Conservation (phyloP, 2,329 filamentous ascomycete genomes). For the Fusarium algeriense region DNA sequence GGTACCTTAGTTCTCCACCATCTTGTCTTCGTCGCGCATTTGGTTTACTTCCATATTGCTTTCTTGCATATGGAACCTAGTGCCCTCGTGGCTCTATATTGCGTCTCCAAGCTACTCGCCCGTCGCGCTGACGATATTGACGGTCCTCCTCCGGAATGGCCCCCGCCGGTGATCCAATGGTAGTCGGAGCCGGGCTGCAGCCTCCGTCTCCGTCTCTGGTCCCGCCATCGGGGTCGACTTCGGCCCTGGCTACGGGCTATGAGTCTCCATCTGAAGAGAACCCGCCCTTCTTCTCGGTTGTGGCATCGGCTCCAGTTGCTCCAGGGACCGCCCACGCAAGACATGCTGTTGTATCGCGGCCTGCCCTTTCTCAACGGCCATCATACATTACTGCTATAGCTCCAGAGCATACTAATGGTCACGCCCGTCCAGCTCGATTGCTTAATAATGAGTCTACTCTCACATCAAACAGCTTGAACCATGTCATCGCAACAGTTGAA, state of each 20-base stretch:
- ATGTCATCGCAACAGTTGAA: conserved; percentile 51
- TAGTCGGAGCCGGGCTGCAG: conserved; percentile 36
- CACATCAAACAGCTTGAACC: conserved; percentile 47
- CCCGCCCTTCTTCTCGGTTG: conserved; percentile 46
- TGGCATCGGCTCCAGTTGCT: conserved; percentile 17
- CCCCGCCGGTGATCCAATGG: conserved; percentile 49
- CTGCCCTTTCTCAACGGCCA: conserved; percentile 32
- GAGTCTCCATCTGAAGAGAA: conserved; percentile 55
- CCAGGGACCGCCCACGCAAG: neutral
- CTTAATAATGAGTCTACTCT: conserved; percentile 29
- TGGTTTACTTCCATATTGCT: conserved; percentile 65
- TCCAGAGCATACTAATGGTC: neutral
- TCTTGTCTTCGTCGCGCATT: conserved; percentile 65
- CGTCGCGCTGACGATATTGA: conserved; percentile 63
- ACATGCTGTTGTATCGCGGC: conserved; percentile 17
- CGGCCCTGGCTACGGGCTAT: conserved; percentile 47
- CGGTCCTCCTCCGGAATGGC: conserved; percentile 54
- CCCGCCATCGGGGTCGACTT: neutral
- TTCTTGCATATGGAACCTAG: conserved; percentile 63
- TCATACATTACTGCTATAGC: conserved; percentile 34
- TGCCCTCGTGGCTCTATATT: conserved; percentile 61
- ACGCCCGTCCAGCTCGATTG: conserved; percentile 17
- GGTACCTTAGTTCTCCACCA: conserved; percentile 65
- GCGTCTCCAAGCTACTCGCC: conserved; percentile 61
- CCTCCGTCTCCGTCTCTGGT: conserved; percentile 13